phyloP scores from a whole-genome alignment of 495 filamentous ascomycete genomes.

The Pseudomonodictys pantanalensis region DNA sequence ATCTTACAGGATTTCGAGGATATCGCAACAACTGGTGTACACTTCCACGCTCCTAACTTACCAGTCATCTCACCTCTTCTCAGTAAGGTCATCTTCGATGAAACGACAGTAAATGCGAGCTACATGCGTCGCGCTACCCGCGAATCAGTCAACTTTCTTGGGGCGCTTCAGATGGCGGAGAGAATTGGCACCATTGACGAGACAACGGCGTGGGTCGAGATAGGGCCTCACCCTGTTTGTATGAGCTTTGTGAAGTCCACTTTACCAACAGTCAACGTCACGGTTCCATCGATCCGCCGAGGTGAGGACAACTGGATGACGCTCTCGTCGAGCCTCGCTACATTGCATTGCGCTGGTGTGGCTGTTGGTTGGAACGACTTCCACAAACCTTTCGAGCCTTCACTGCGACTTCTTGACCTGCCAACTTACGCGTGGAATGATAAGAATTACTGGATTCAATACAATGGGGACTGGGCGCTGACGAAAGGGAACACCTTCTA shows the following conservation, averaged over 20 bases:
- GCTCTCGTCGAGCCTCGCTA: conserved; percentile 2
- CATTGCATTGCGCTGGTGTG: conserved; percentile 14
- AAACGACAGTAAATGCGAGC: conserved; percentile 52
- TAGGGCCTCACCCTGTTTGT: conserved; percentile 33
- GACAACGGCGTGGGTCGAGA: conserved; percentile 41
- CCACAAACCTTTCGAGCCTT: conserved; percentile 6
- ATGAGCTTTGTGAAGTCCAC: neutral
- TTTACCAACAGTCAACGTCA: neutral
- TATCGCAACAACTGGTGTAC: conserved; percentile 52
- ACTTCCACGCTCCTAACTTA: conserved; percentile 60
- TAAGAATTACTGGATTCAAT: conserved; percentile 48
- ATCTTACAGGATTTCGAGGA: conserved; percentile 66
- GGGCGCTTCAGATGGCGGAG: conserved; percentile 17
- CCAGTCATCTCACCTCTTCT: conserved; percentile 70
- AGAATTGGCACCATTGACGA: conserved; percentile 28
- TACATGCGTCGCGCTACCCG: conserved; percentile 69
- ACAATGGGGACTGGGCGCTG: conserved; percentile 41
- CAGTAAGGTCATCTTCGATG: conserved; percentile 56
- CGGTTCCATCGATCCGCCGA: conserved; percentile 6
- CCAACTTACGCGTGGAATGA: conserved; percentile 36
- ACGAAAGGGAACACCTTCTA: conserved; percentile 37
- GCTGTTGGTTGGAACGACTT: conserved; percentile 20
- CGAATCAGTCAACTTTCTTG: conserved; percentile 65
- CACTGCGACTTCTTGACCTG: conserved; percentile 6
- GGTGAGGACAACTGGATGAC: conserved; percentile 20